Conservation (phyloP, 345 rosid genomes). For the Citrus australasica region DNA sequence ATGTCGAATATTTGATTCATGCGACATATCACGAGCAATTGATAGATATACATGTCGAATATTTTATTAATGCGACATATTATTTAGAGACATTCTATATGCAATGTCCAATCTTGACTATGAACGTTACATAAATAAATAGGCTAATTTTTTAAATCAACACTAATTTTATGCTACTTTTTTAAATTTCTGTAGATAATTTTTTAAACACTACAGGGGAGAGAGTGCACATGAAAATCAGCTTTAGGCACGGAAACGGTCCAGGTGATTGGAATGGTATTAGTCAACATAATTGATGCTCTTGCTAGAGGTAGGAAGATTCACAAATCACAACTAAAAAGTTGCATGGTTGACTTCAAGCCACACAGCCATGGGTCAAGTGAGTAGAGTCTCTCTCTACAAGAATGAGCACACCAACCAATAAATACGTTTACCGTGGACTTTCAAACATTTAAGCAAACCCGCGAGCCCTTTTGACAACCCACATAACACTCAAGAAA, state of each 20-base stretch:
- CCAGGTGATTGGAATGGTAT: background rate
- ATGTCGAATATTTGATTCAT: too few relatives aligned
- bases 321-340: background rate
- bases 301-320: background rate
- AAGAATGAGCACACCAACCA: background rate
- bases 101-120: too few relatives aligned
- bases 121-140: too few relatives aligned
- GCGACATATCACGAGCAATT: too few relatives aligned
- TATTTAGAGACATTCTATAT: fast-evolving
- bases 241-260: background rate
- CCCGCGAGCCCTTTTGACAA: too few relatives aligned
- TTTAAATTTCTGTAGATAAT: too few relatives aligned
- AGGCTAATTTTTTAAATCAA: too few relatives aligned
- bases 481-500: too few relatives aligned
- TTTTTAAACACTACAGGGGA: too few relatives aligned
- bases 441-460: background rate
- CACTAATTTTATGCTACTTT: too few relatives aligned
- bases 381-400: background rate
- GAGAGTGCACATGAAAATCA: background rate
- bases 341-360: background rate
- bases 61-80: too few relatives aligned
- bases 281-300: background rate
- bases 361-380: background rate
- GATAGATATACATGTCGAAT: too few relatives aligned
- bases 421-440: background rate